Base-by-base conservation (phyloP, 306 rosid genomes). In the Quercus parvula region DNA sequence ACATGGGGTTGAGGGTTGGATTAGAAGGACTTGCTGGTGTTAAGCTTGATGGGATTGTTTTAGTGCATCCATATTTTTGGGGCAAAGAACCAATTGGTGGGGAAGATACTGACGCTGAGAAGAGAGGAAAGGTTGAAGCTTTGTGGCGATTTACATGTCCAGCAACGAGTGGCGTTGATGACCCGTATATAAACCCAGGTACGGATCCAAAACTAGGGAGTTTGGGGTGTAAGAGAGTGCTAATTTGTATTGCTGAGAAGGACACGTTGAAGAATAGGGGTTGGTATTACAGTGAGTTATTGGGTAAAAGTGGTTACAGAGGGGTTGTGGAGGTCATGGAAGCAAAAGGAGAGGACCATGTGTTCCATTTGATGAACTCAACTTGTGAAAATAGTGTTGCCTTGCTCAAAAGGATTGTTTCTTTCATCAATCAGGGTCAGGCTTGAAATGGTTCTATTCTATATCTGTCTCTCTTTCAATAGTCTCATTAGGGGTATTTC, bases 41-140 rank as follows among this genome's bases (percentile, higher is more conserved):
- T 41, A 84, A 62, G 38, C 51, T 91, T 5, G 75, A 81, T 35
- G 98, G 94, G 63, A 24, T 81, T 55, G 79, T 25, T 17, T 52
- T 89, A 66, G 83, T 89, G 20, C 98, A 92, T 83, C 94, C 94
- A 0, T 89, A 82, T 66, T 90, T 94, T 51, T 87, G 89, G 93
- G 97, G 93, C 1, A 78, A 3, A 62, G 91, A 92, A 10, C 81
- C 68, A 46, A 56, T 88, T 4, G 92, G 83, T 9, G 62, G 62
- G 0, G 98, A 91, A 75, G 19, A 28, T 15, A 24, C 58, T 17
- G 71, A 41, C 18, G 4, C 61, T 4, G 85, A 83, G 15, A 1
- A 1, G 0, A 63, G 77, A 4, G 75, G 5, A 1, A 73, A 27
- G 77, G 31, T 71, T 1, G 86, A 79, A 14, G 4, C 33, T 0